Evolutionary conservation across 306 rosid genomes (phyloP), one percentile per base, ranked within the genome.

Genomic region (Quercus dentata): DNA sequence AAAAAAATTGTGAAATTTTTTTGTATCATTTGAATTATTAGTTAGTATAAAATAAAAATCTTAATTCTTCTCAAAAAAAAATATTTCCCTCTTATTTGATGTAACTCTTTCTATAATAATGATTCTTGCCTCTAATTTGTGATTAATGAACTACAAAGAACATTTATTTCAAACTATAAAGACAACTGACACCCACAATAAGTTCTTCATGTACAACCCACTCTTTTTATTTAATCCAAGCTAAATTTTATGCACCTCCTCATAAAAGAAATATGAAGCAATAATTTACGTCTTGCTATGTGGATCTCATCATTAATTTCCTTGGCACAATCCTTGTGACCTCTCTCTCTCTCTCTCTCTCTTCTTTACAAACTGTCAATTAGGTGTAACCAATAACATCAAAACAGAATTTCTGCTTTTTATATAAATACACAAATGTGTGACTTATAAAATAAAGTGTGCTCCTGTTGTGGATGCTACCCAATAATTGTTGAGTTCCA

Each of bases 261-360:
- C 41, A 71, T 71, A 58, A 20, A 51, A 71, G 35, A 13, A 49
- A 2, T 7, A 51, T 71, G 75, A 71, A 57, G 28, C 68, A 56
- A 20, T 56, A 57, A 57, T 74, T 71, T 8, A 25, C 18, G 23
- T 7, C 30, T 51, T 8, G 69, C 56, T 27, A 28, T 31, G 23
- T 17, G 74, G 56, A 68, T 63, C 54, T 77, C n/a, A 72, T 70
- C 21, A 33, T 67, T 63, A 19, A 59, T 59, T 12, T 28, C 23
- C 12, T 51, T 64, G 76, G 35, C 78, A 74, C 69, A 52, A 57
- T 79, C 75, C 62, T 76, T 82, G 81, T 85, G 85, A 87, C 79
- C 13, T 64, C 1, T 19, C 72, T 69, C 31, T 21, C 21, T 21
- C 21, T 21, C 21, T 21, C 54, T 69, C 44, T 64, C 19, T 25